Percentiles rank a stretch among this genome's conserved stretches.
Conservation (phyloP, 2,329 filamentous ascomycete species). For the Fusarium algeriense region DNA sequence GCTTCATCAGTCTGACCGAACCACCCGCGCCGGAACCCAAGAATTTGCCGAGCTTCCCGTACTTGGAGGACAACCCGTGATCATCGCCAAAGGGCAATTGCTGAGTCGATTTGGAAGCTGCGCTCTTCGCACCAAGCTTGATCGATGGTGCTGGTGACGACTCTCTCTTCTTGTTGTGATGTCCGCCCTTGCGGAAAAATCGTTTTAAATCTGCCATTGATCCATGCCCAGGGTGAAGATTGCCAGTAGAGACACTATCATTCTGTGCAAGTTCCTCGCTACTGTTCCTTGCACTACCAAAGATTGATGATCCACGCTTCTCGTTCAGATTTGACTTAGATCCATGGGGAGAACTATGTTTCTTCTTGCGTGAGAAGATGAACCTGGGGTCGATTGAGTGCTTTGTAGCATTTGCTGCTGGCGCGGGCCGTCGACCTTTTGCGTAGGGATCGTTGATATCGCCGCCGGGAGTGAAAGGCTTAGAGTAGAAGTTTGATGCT, state of each 20-base stretch:
- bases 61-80: constrained; percentile 89
- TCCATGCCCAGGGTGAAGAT: constrained; percentile 63
- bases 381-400: constrained; percentile 81
- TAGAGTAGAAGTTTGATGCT: constrained; percentile 74
- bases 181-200: constrained; percentile 88
- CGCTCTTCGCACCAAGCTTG: constrained; percentile 62
- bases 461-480: constrained; percentile 82
- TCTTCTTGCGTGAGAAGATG: constrained; percentile 83
- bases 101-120: constrained; percentile 61
- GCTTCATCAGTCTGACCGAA: constrained; percentile 93
- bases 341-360: constrained; percentile 67
- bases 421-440: constrained; percentile 81
- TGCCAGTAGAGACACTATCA: constrained; percentile 43
- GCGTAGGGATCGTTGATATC: constrained; percentile 89
- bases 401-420: constrained; percentile 71
- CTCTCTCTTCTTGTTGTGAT: constrained; percentile 77
- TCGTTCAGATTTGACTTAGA: constrained; percentile 67
- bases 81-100: constrained; percentile 94
- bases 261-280: constrained; percentile 51
- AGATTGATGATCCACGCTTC: constrained; percentile 63
- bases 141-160: constrained; percentile 69
- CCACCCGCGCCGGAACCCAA: constrained; percentile 94
- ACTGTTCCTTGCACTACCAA: constrained; percentile 52
- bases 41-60: constrained; percentile 95
- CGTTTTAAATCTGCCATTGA: constrained; percentile 96